Base-by-base conservation (phyloP, 129 eudicot species). In the Solidago caesia region DNA sequence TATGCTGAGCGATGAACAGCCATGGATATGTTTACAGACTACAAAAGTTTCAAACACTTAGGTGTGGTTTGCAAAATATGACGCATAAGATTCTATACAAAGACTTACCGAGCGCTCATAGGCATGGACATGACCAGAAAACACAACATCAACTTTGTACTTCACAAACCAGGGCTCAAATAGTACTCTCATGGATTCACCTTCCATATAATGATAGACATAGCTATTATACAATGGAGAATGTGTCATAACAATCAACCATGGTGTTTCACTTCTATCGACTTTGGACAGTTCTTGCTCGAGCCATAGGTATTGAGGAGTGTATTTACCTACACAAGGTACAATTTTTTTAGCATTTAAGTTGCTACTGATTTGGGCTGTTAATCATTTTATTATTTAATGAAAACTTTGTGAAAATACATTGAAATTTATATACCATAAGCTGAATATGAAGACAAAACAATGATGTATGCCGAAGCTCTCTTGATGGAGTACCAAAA, bases 51-150 rank as follows among this genome's bases (percentile, higher is more conserved):
- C 47, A 41, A 52, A 70, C 27, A 13, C 61, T 27, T 69, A 7
- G 7, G 33, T 51, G 6, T 29, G 5, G 5, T 48, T 57, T 43
- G 26, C 67, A 73, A 27, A 48, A 63, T 42, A 6, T 10, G 57
- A n/a, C 11, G 12, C 47, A 59, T 68, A 45, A 5, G 13, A 76
- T 67, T 11, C n/a, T 9, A 7, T 39, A 9, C 42, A 25, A 29
- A 43, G 59, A 82, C 85, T 71, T 68, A 88, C 93, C 39, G 86
- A 80, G 74, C 90, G 81, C 67, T 88, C 93, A n/a, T 88, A 88
- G 15, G 93, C 93, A 72, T 88, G 93, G 53, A 88, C 93, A 72
- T 88, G 93, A 47, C 93, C 93, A 25, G 93, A 81, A 72, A 88
- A 88, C 43, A 88, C 93, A 7, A 83, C 72, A 73, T 88, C 90